Percentiles rank a stretch among this genome's conserved stretches.
phyloP scores from a whole-genome alignment of 106 monocot species.

The Ottelia alismoides region DNA sequence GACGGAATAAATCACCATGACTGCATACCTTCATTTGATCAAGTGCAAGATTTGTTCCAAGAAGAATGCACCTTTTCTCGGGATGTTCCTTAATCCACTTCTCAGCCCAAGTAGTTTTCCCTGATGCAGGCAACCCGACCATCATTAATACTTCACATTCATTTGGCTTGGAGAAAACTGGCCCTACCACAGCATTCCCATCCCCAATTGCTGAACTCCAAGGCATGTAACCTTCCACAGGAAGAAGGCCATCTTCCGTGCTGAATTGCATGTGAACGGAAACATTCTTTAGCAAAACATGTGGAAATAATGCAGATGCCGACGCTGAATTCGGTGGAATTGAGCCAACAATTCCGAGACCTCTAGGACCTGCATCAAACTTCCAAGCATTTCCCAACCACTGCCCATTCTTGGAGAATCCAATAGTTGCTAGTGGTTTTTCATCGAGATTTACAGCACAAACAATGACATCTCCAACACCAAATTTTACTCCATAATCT shows the following conservation, averaged over 20 bases:
- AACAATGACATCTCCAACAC: slow-evolving; percentile 46
- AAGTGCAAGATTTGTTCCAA: slow-evolving; percentile 63
- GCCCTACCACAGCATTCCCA: slow-evolving; percentile 42
- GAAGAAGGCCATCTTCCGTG: slow-evolving; percentile 39
- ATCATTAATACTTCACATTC: slow-evolving; percentile 63
- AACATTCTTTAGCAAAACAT: slow-evolving; percentile 70
- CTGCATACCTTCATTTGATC: slow-evolving; percentile 63
- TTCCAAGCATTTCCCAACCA: slow-evolving; percentile 37
- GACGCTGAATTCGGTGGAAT: slow-evolving; percentile 9
- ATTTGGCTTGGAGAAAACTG: slow-evolving; percentile 19
- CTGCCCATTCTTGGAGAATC: slow-evolving; percentile 51
- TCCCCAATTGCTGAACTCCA: slow-evolving; percentile 47
- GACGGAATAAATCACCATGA: not conserved
- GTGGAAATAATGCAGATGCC: slow-evolving; percentile 60
- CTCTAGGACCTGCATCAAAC: slow-evolving; percentile 37
- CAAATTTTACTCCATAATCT: slow-evolving; percentile 49
- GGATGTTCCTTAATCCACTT: slow-evolving; percentile 53
- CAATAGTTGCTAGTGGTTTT: slow-evolving; percentile 32
- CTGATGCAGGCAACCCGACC: slow-evolving; percentile 69
- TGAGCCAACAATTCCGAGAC: slow-evolving; percentile 28
- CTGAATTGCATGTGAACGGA: slow-evolving; percentile 50
- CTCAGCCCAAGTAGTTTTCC: slow-evolving; percentile 72
- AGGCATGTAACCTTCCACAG: slow-evolving; percentile 38
- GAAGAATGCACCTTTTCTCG: slow-evolving; percentile 52
- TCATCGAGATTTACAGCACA: slow-evolving; percentile 53